Evolutionary conservation across 83 land plant genomes (phyloP).

Genomic region (Diphasiastrum complanatum): DNA sequence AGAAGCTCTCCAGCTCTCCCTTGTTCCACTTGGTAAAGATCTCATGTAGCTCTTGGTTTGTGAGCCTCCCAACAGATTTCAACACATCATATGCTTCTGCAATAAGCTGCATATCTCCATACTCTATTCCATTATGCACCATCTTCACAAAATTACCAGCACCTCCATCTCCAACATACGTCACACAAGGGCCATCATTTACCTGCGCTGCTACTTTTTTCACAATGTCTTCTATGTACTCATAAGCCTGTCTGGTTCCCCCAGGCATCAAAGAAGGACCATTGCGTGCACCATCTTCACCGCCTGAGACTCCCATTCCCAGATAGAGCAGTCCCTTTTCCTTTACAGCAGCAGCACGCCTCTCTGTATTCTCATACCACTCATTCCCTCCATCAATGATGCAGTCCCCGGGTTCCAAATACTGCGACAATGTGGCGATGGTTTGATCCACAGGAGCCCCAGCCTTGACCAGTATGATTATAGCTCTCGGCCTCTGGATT

Average conservation of each 20-base stretch:
- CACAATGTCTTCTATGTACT: constrained; percentile 29
- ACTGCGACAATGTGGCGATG: constrained; percentile 21
- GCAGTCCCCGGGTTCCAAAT: constrained; percentile 27
- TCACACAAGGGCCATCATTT: constrained; percentile 35
- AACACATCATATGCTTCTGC: constrained; percentile 32
- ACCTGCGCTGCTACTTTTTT: constrained; percentile 34
- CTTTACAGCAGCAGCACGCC: constrained; percentile 17
- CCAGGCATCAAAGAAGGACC: constrained; percentile 36
- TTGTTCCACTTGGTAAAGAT: constrained; percentile 29
- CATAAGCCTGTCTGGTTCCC: constrained; percentile 21
- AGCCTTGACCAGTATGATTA: constrained; percentile 31
- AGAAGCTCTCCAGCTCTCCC: constrained; percentile 33
- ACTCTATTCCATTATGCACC: constrained; percentile 35
- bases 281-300: constrained; percentile 30
- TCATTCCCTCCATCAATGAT: constrained; percentile 34
- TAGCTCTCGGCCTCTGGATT: constrained; percentile 27
- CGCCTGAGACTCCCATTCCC: constrained; percentile 35
- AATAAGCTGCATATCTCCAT: constrained; percentile 36
- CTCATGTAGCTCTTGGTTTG: constrained; percentile 24
- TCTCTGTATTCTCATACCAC: constrained; percentile 38
- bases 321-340: constrained; percentile 27
- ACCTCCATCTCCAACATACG: constrained; percentile 28
- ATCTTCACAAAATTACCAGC: constrained; percentile 34
- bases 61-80: constrained; percentile 28
- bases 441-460: constrained; percentile 32